Percentiles rank a stretch among this genome's conserved stretches.
Conservation (phyloP, 1,284 basidiomycete genomes). For the Naganishia sp. region DNA sequence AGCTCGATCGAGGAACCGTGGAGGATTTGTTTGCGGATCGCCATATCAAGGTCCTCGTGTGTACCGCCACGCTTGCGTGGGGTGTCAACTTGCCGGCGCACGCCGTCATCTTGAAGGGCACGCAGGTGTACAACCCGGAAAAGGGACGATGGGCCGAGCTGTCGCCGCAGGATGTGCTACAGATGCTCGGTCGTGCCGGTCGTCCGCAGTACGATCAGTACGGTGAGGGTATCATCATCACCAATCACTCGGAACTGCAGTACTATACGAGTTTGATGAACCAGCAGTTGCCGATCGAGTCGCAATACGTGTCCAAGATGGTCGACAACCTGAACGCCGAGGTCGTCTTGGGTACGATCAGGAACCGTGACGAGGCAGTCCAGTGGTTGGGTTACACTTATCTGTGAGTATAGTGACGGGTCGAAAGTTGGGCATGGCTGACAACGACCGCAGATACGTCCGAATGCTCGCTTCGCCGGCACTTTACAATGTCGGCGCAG, state of each 20-base stretch:
- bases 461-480: constrained; percentile 90
- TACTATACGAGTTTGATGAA: constrained; percentile 94
- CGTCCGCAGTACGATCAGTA: constrained; percentile 96
- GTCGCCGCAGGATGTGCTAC: constrained; percentile 93
- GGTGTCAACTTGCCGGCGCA: constrained; percentile 98
- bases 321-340: constrained; percentile 98
- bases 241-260: constrained; percentile 93
- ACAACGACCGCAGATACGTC: constrained; percentile 67
- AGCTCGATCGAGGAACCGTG: constrained; percentile 87
- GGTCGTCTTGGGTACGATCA: constrained; percentile 91
- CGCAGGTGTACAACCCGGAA: constrained; percentile 98
- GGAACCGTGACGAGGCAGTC: constrained; percentile 95
- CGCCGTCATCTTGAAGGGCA: constrained; percentile 98
- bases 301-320: constrained; percentile 87
- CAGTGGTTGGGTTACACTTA: constrained; percentile 97
- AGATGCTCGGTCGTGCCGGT: constrained; percentile 98
- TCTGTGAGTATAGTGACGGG: constrained; percentile 60
- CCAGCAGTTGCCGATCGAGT: constrained; percentile 95
- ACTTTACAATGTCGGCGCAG: constrained; percentile 84
- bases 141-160: constrained; percentile 97
- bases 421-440: not conserved
- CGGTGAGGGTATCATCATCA: constrained; percentile 98
- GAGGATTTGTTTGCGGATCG: constrained; percentile 95
- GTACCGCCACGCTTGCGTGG: constrained; percentile 98
- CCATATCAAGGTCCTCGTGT: constrained; percentile 90